Conservation (phyloP, 1,284 basidiomycete species). For the Meira miltonrushii region DNA sequence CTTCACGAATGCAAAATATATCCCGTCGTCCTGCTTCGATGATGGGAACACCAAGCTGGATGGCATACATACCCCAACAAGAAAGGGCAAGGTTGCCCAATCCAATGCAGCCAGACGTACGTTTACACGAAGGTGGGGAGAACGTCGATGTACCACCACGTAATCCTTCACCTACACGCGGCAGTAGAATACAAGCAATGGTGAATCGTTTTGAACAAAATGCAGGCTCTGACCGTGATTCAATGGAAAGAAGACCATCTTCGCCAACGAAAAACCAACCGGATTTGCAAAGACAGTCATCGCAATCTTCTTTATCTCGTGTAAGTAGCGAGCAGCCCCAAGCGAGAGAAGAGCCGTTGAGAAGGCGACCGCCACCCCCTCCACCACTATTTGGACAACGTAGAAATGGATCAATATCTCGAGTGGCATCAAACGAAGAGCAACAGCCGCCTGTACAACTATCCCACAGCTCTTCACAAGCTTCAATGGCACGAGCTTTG, state of each 20-base stretch:
- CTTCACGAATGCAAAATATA: neutral
- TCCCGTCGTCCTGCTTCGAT: neutral
- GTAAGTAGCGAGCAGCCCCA: neutral
- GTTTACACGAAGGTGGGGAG: neutral
- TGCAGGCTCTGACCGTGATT: too few relatives aligned
- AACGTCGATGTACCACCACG: neutral
- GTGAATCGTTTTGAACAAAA: slow-evolving; percentile 7
- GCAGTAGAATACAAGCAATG: slow-evolving; percentile 1
- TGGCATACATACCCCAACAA: slow-evolving; percentile 12
- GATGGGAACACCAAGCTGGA: slow-evolving; percentile 14
- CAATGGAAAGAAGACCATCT: neutral
- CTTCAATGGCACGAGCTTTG: too few relatives aligned
- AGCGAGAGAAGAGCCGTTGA: neutral
- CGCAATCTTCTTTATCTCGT: neutral
- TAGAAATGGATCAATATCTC: too few relatives aligned
- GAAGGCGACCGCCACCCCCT: slow-evolving; percentile 13
- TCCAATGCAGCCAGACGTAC: slow-evolving; percentile 3
- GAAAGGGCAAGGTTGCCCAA: slow-evolving; percentile 9
- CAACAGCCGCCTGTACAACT: too few relatives aligned
- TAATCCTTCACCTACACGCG: neutral
- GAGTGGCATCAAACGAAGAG: too few relatives aligned
- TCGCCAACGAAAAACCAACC: neutral
- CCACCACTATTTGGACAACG: neutral
- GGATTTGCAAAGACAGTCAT: neutral
- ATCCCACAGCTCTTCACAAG: too few relatives aligned